Evolutionary conservation across 2,329 filamentous ascomycete genomes (phyloP), one percentile per base, ranked within the genome.

Genomic region (Ophiostoma montium): DNA sequence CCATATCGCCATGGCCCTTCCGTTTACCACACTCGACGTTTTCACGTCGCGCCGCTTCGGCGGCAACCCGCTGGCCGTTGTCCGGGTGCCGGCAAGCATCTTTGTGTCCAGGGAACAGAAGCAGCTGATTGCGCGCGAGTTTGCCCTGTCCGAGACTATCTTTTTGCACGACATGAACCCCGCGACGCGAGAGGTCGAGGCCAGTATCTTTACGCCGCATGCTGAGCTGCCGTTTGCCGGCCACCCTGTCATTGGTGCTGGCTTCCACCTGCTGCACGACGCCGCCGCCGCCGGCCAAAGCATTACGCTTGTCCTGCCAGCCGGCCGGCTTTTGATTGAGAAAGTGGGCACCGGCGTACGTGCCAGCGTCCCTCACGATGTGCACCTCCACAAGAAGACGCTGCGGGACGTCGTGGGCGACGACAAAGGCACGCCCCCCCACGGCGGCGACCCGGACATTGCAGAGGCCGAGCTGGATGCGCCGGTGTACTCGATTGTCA

Each of bases 321-420:
- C 38, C 21, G 38, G 38, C 38, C 38, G 38, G 38, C 38, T 41
- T 15, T 12, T 23, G 21, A 27, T 41, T 27, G 38, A 41, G 11
- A 2, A 12, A 1, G n/a, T 18, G 11, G 21, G 10, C 35, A 16
- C 9, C 5, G 16, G 38, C n/a, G 75, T 80, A 5, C 72, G 70
- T 47, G 82, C 82, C 15, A 64, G 63, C 4, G 80, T 89, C 54
- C 82, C 84, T 32, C 80, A 86, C 60, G 69, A 82, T 53, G 70
- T 82, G 54, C 82, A 76, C 57, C 58, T 79, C 50, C 84, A 88
- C 63, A 56, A 56, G 7, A 57, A 60, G 19, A 66, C 61, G 8
- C 61, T 75, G 4, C 60, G 60, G 59, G 15, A 46, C 47, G 3
- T 48, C 52, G 3, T 48, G 51, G 35, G 46, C 58, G 15, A 57